Percentiles rank a stretch among this genome's conserved stretches.
Conservation (phyloP, 2,329 filamentous ascomycete genomes). For the Cryoendolithus antarcticus region DNA sequence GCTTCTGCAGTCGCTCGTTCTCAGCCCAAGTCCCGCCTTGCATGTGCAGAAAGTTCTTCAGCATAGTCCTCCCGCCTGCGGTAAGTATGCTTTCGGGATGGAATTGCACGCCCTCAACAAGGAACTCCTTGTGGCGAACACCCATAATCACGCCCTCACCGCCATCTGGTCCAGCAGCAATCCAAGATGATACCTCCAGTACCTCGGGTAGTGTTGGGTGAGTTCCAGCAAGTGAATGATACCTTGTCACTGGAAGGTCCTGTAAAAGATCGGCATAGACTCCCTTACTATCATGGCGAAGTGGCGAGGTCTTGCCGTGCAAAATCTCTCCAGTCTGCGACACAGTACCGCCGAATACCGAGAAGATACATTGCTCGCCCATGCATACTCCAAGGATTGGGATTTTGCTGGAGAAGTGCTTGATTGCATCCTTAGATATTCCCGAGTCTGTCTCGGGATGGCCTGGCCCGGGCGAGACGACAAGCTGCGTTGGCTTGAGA, state of each 20-base stretch:
- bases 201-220: constrained; percentile 73
- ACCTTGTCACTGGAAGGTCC: constrained; percentile 77
- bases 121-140: constrained; percentile 79
- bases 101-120: constrained; percentile 94
- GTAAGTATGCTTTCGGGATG: constrained; percentile 96
- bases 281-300: constrained; percentile 84
- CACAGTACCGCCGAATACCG: constrained; percentile 82
- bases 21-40: constrained; percentile 86
- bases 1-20: constrained; percentile 46
- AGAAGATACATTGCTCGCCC: constrained; percentile 97
- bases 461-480: constrained; percentile 88
- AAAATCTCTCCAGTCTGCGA: constrained; percentile 90
- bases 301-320: constrained; percentile 88
- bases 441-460: constrained; percentile 87
- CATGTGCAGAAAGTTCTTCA: constrained; percentile 82
- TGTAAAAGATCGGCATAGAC: constrained; percentile 74
- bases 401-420: constrained; percentile 85
- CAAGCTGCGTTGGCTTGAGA: constrained; percentile 80
- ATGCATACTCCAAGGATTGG: constrained; percentile 97
- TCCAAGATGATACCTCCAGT: constrained; percentile 85
- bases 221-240: constrained; percentile 91
- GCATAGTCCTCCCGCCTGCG: constrained; percentile 74
- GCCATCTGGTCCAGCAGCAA: constrained; percentile 59
- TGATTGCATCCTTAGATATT: constrained; percentile 82
- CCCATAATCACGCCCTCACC: constrained; percentile 89